Percentiles rank a stretch among this genome's conserved stretches.
phyloP scores from a whole-genome alignment of 768 basidiomycete genomes.

The Kwoniella sp. region DNA sequence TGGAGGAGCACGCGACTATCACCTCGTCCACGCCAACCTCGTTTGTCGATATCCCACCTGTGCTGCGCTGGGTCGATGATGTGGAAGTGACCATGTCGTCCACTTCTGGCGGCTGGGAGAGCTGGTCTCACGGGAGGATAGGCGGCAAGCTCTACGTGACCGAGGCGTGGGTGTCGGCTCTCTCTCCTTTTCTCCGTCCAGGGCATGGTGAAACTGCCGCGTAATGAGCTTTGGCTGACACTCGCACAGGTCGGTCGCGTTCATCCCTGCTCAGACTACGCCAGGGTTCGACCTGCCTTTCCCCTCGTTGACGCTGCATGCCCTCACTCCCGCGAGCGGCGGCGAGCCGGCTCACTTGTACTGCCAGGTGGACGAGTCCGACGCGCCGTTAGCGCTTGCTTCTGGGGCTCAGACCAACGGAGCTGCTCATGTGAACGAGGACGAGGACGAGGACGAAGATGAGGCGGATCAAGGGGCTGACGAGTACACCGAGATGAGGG shows the following conservation, averaged over 20 bases:
- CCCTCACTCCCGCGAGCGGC: slow-evolving; percentile 64
- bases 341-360: slow-evolving; percentile 57
- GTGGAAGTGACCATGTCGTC: slow-evolving; percentile 70
- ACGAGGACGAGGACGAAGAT: slow-evolving; percentile 33
- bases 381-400: slow-evolving; percentile 13
- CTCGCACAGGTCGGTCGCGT: slow-evolving; percentile 63
- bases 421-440: slow-evolving; percentile 1
- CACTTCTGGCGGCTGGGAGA: slow-evolving; percentile 59
- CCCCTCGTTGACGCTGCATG: slow-evolving; percentile 87
- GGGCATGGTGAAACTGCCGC: neutral
- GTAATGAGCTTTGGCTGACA: neutral
- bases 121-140: slow-evolving; percentile 53
- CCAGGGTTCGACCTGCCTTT: slow-evolving; percentile 80
- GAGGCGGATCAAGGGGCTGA: slow-evolving; percentile 52
- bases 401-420: slow-evolving; percentile 5
- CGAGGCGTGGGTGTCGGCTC: slow-evolving; percentile 61
- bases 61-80: slow-evolving; percentile 69
- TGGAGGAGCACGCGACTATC: slow-evolving; percentile 65
- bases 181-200: neutral
- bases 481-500: slow-evolving; percentile 62
- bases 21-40: slow-evolving; percentile 76
- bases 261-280: slow-evolving; percentile 59
- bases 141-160: slow-evolving; percentile 75
- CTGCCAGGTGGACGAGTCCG: slow-evolving; percentile 84
- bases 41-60: slow-evolving; percentile 77